Percentiles rank a stretch among this genome's conserved stretches.
phyloP scores from a whole-genome alignment of 2,329 filamentous ascomycete species.

The Cordyceps farinosa region DNA sequence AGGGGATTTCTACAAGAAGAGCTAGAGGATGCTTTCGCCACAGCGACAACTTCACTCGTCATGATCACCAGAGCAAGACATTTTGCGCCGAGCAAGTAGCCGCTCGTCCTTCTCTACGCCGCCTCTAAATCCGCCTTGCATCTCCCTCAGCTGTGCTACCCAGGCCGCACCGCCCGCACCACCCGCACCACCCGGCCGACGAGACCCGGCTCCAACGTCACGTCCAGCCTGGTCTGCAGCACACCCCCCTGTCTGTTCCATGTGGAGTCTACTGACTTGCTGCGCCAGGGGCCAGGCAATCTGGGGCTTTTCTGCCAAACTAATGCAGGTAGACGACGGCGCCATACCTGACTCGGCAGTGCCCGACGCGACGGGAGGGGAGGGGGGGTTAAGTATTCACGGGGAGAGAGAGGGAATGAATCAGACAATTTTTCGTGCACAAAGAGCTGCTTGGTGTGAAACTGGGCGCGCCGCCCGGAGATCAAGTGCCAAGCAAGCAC shows the following conservation, averaged over 20 bases:
- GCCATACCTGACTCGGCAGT: neutral
- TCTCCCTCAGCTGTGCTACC: neutral
- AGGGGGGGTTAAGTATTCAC: neutral
- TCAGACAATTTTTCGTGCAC: neutral
- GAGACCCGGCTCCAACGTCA: neutral
- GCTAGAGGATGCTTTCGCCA: no score
- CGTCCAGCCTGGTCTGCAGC: neutral
- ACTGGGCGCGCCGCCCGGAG: neutral
- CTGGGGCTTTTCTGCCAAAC: neutral
- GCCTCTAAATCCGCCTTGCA: neutral
- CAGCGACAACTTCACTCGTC: no score
- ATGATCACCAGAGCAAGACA: neutral
- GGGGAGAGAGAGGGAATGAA: neutral
- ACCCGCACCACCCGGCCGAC: neutral
- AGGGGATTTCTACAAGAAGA: no score
- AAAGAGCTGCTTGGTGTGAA: neutral
- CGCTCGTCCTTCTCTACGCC: no score
- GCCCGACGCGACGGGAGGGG: neutral
- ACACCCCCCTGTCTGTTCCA: neutral
- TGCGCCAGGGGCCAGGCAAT: neutral
- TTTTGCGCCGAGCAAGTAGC: neutral
- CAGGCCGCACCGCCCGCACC: no score
- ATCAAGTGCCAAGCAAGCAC: neutral
- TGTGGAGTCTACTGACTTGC: neutral
- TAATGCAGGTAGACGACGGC: slow-evolving; percentile 9